These are phyloP conservation scores for Mycena haematopus DNA, from an alignment of 768 basidiomycete genomes.

Conservation along the genomic window DNA sequence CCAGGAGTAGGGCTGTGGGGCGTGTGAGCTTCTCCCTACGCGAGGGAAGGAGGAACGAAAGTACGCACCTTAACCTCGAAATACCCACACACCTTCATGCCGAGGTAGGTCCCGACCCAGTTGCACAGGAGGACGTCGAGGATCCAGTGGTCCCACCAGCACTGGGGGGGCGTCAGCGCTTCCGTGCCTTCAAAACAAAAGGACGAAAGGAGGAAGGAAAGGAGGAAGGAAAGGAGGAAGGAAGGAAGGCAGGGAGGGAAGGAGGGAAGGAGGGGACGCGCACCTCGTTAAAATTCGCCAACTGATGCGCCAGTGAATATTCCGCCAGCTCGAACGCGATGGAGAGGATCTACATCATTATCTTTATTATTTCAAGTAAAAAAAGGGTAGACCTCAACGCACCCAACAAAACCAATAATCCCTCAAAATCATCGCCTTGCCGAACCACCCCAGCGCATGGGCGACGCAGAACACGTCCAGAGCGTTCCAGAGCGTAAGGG, in stretches of 20 bases:
- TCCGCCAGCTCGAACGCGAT: constrained; percentile 89
- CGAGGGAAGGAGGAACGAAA: neutral
- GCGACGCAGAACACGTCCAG: constrained; percentile 89
- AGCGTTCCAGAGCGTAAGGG: constrained; percentile 75
- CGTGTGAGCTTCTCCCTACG: no score
- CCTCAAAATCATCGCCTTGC: constrained; percentile 87
- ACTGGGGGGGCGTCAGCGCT: constrained; percentile 47
- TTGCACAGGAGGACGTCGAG: constrained; percentile 88
- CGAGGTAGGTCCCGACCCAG: constrained; percentile 86
- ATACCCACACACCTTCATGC: constrained; percentile 90
- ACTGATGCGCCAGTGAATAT: constrained; percentile 86
- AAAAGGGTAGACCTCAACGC: constrained; percentile 30
- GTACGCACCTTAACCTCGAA: constrained; percentile 81
- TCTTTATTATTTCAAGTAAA: no score
- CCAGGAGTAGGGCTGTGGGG: constrained; percentile 78
- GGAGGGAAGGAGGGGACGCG: constrained; percentile 29
- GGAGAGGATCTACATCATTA: constrained; percentile 91
- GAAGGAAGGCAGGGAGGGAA: no score
- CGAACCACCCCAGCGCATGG: constrained; percentile 88
- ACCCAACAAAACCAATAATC: constrained; percentile 98
- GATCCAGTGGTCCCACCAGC: constrained; percentile 96
- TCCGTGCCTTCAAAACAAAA: no score
- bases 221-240: no score
- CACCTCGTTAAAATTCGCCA: constrained; percentile 90
- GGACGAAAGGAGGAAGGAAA: no score